Evolutionary conservation across 2,329 filamentous ascomycete species (phyloP), one percentile per base, ranked within the genome.

Genomic region (Aureobasidium melanogenum): DNA sequence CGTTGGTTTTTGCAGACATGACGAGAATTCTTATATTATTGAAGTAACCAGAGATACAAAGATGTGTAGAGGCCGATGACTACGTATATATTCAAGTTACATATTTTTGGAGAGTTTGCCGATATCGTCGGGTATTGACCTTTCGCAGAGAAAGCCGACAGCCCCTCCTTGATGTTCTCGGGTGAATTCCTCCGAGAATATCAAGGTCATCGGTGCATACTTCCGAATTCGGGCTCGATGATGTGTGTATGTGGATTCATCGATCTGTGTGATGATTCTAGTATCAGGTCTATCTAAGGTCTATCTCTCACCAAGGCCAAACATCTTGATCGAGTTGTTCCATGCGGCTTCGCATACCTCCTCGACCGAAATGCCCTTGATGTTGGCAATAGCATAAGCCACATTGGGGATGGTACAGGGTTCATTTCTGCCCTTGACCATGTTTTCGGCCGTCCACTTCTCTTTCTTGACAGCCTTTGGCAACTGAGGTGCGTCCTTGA

Each of bases 391-490:
- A 56, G 93, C 89, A 72, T 88, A 86, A n/a, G 91, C 94, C 15
- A 99, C 89, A 58, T 88, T 85, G 65, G 87, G 85, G 66, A 99
- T 97, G 58, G 84, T 88, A 68, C 88, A 92, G 10, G 93, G 90
- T 75, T 99, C 94, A 71, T 99, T 99, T 63, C 94, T 84, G 0
- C 93, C 91, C 76, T 97, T 99, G 58, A 99, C 84, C 89, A 97
- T 93, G 43, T 81, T 82, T 0, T 92, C 93, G 68, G 89, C 85
- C 47, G 84, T 83, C 88, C 91, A 99, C 73, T 89, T 96, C 77
- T 99, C 94, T 77, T 96, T 97, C 80, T 97, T 99, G 32, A 97
- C 88, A 5, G 86, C 81, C 75, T 89, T 95, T 67, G 87, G 94
- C 36, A 90, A 77, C 57, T 85, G 80, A 0, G 88, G 87, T 1